Conservation (phyloP, 305 asterid genomes). For the Rubia tinctorum region DNA sequence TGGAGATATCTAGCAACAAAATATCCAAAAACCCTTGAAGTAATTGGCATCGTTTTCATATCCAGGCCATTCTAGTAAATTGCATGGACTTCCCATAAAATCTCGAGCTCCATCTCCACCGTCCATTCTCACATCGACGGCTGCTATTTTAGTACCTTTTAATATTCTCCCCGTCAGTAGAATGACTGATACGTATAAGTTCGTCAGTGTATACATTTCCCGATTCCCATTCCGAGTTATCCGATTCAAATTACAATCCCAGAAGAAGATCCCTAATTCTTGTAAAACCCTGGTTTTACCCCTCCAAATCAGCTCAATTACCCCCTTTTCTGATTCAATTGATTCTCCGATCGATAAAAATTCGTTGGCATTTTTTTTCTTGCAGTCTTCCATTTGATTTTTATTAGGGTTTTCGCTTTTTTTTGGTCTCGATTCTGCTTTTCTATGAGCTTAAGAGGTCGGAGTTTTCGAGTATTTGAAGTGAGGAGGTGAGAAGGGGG, state of each 20-base stretch:
- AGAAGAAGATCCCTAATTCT: slow-evolving; percentile 14
- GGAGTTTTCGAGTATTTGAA: slow-evolving; percentile 6
- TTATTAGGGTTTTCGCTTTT: not conserved
- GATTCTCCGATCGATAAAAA: slow-evolving; percentile 6
- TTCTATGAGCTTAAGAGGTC: not conserved
- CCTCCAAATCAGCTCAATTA: not conserved
- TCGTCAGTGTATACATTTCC: not conserved
- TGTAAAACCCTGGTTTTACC: not conserved
- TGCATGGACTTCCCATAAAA: not conserved
- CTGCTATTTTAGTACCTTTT: not conserved
- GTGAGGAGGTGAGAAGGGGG: slow-evolving; percentile 21
- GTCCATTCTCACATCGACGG: slow-evolving; percentile 13
- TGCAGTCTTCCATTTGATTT: not conserved
- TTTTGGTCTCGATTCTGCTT: not conserved
- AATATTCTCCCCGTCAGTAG: not conserved
- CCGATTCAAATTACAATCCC: not conserved
- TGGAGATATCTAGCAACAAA: too few species aligned
- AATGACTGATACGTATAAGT: not conserved
- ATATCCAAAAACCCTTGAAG: not conserved
- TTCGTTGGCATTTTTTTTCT: not conserved
- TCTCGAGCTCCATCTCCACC: slow-evolving; percentile 3
- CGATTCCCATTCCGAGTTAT: not conserved
- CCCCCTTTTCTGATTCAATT: not conserved
- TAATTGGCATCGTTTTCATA: not conserved
- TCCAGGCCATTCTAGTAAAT: not conserved